phyloP scores from a whole-genome alignment of 441 rosid genomes.

The Manihot esculenta region DNA sequence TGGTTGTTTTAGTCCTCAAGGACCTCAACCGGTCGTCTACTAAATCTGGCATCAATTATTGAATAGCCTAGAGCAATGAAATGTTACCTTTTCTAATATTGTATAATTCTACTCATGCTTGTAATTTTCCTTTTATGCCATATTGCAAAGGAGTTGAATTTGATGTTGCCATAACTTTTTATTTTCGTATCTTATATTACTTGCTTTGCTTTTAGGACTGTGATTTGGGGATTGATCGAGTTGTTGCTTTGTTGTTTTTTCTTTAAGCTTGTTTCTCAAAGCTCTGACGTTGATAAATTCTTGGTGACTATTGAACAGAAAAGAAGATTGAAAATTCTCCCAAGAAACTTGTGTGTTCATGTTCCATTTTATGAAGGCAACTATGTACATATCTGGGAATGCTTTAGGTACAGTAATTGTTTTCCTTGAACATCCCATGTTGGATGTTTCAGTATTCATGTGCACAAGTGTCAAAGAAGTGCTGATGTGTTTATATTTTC shows the following conservation, averaged over 20 bases:
- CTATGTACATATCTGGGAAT: constrained; percentile 29
- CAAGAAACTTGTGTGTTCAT: constrained; percentile 72
- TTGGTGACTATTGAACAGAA: constrained; percentile 49
- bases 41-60: neutral
- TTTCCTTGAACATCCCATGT: constrained; percentile 24
- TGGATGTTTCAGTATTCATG: constrained; percentile 25
- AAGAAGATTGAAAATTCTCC: constrained; percentile 81
- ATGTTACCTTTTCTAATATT: neutral
- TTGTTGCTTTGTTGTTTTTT: neutral
- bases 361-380: constrained; percentile 69
- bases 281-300: constrained; percentile 4
- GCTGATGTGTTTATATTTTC: constrained; percentile 25
- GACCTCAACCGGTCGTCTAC: neutral
- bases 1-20: neutral
- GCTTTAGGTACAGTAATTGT: constrained; percentile 42
- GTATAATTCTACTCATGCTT: neutral
- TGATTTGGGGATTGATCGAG: neutral
- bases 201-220: neutral
- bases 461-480: constrained; percentile 23
- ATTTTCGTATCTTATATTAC: neutral
- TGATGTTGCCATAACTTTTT: neutral
- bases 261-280: neutral
- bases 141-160: neutral
- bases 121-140: neutral
- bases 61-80: neutral